These are phyloP conservation scores for Boletus edulis DNA, from an alignment of 768 basidiomycete species.

Conservation along the genomic window DNA sequence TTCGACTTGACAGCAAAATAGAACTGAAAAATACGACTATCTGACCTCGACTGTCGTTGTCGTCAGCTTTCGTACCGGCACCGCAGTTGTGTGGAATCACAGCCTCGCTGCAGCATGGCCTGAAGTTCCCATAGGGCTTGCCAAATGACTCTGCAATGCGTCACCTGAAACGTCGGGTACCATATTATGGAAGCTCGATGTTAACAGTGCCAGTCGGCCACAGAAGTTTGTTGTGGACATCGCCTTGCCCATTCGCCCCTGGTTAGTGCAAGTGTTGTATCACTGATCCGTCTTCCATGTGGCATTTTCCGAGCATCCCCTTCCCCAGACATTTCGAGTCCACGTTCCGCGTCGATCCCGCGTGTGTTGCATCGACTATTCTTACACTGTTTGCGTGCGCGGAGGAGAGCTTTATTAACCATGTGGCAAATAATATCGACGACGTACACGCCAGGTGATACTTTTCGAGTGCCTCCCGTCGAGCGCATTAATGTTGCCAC, in stretches of 20 bases:
- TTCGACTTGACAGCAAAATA: not conserved
- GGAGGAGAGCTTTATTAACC: not conserved
- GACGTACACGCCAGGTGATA: not conserved
- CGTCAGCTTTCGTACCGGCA: too few relatives aligned
- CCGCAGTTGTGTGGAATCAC: too few relatives aligned
- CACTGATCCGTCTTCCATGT: not conserved
- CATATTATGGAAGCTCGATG: not conserved
- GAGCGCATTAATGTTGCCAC: not conserved
- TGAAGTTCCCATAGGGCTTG: too few relatives aligned
- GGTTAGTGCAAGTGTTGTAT: too few relatives aligned
- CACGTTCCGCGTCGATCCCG: conserved; percentile 3
- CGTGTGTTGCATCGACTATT: not conserved
- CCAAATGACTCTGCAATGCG: not conserved
- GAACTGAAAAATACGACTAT: too few relatives aligned
- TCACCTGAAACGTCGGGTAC: not conserved
- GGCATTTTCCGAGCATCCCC: not conserved
- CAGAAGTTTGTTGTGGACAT: not conserved
- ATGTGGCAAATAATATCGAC: not conserved
- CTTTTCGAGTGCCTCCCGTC: not conserved
- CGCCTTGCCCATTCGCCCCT: not conserved
- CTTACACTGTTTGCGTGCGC: not conserved
- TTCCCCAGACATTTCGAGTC: not conserved
- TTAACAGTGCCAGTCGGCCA: not conserved
- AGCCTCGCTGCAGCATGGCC: too few relatives aligned
- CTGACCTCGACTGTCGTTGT: too few relatives aligned